These are phyloP conservation scores for Phialophora verrucosa DNA, from an alignment of 2,329 filamentous ascomycete species.

Conservation along the genomic window DNA sequence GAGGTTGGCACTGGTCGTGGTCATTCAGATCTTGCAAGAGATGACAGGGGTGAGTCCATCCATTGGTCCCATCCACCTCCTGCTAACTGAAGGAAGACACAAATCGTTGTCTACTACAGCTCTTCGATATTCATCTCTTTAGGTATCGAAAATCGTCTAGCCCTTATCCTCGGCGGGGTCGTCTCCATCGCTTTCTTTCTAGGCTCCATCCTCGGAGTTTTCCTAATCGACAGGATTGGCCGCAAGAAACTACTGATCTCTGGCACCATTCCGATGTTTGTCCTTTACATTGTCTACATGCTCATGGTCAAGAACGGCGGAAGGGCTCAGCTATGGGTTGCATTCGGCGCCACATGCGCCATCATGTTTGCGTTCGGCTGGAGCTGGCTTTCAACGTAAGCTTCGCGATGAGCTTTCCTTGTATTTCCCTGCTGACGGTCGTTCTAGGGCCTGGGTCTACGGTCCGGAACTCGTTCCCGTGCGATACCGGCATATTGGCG, in stretches of 20 bases:
- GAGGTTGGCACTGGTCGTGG: conserved; percentile 8
- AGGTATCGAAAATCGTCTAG: conserved; percentile 11
- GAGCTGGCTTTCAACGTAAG: conserved; percentile 55
- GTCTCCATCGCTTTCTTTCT: conserved; percentile 18
- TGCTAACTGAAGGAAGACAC: neutral
- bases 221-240: conserved; percentile 68
- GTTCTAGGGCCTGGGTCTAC: conserved; percentile 40
- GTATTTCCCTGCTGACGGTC: conserved; percentile 51
- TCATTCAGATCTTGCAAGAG: conserved; percentile 23
- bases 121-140: conserved; percentile 19
- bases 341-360: conserved; percentile 17
- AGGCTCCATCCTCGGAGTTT: conserved; percentile 46
- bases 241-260: conserved; percentile 67
- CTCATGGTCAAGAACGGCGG: conserved; percentile 17
- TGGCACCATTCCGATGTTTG: conserved; percentile 54
- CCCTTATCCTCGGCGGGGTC: conserved; percentile 19
- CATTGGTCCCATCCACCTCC: neutral
- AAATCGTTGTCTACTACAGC: conserved; percentile 24
- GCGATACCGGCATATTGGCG: conserved; percentile 44
- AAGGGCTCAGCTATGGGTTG: conserved; percentile 21
- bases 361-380: conserved; percentile 22
- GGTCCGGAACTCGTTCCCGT: conserved; percentile 44
- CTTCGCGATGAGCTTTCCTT: conserved; percentile 57
- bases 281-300: conserved; percentile 17
- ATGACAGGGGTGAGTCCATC: conserved; percentile 16